Evolutionary conservation across 805 yeast species (phyloP).

Genomic region (Candida insectorum): DNA sequence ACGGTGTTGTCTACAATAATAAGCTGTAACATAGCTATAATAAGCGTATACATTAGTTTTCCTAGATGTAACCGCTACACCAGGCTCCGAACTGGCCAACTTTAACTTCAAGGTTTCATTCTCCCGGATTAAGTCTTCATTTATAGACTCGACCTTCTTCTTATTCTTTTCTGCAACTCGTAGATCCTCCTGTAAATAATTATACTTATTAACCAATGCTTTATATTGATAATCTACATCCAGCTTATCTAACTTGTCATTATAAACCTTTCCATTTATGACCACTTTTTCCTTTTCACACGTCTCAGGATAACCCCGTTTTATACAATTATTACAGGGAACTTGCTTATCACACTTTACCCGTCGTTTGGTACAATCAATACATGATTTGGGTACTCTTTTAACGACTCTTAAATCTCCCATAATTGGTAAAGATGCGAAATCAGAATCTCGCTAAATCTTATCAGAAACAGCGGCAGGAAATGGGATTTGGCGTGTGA

Average conservation of each 20-base stretch:
- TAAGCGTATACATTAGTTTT: not conserved
- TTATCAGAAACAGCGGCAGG: no score
- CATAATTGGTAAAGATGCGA: no score
- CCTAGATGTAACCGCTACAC: no score
- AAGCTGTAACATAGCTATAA: no score
- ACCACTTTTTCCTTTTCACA: conserved; percentile 31
- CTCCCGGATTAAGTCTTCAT: not conserved
- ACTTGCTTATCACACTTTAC: conserved; percentile 14
- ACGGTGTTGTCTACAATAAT: no score
- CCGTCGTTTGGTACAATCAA: conserved; percentile 9
- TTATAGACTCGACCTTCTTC: not conserved
- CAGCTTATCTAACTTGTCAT: no score
- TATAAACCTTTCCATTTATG: conserved; percentile 26
- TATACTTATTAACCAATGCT: no score
- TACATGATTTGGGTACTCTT: conserved; percentile 13
- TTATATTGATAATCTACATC: no score
- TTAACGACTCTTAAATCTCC: conserved; percentile 21
- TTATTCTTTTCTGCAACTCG: no score
- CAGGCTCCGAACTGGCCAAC: not conserved
- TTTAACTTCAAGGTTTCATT: not conserved
- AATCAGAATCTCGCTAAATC: no score
- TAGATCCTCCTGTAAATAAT: no score
- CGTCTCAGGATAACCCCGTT: conserved; percentile 23
- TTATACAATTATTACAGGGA: conserved; percentile 14
- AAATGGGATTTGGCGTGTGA: no score